phyloP scores from a whole-genome alignment of 179 eudicot genomes.

The Drosera spatulata region DNA sequence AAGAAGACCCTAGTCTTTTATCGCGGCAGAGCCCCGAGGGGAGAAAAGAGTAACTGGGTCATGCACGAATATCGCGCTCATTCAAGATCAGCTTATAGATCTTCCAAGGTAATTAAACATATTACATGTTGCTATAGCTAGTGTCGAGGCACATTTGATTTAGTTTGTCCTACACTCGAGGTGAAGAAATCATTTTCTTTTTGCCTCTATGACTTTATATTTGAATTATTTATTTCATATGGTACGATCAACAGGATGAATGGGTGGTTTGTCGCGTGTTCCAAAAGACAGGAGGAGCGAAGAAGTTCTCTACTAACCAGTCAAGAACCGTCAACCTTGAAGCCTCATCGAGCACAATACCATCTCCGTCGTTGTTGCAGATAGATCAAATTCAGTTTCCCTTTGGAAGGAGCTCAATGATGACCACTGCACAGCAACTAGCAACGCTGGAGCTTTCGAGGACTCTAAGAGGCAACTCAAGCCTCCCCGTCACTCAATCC shows the following conservation, averaged over 20 bases:
- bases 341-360: conserved; percentile 17
- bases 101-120: conserved; percentile 34
- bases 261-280: conserved; percentile 77
- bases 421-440: conserved; percentile 1
- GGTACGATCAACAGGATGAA: conserved; percentile 36
- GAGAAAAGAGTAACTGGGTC: conserved; percentile 58
- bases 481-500: conserved; percentile 21
- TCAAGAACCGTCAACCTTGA: conserved; percentile 33
- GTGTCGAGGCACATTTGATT: no score
- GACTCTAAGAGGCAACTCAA: conserved; percentile 17
- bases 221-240: no score
- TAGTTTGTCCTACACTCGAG: no score
- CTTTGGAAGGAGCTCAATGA: conserved; percentile 39
- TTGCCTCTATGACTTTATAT: no score
- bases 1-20: conserved; percentile 50
- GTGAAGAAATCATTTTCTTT: no score
- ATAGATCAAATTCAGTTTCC: conserved; percentile 21
- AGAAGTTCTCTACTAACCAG: conserved; percentile 46
- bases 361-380: conserved; percentile 27
- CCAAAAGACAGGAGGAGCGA: conserved; percentile 53
- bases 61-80: conserved; percentile 60
- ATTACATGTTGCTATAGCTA: no score
- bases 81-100: conserved; percentile 41
- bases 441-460: conserved; percentile 40
- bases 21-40: conserved; percentile 50